Evolutionary conservation across 2,329 filamentous ascomycete species (phyloP).

Genomic region (Intubia oerlemansii): DNA sequence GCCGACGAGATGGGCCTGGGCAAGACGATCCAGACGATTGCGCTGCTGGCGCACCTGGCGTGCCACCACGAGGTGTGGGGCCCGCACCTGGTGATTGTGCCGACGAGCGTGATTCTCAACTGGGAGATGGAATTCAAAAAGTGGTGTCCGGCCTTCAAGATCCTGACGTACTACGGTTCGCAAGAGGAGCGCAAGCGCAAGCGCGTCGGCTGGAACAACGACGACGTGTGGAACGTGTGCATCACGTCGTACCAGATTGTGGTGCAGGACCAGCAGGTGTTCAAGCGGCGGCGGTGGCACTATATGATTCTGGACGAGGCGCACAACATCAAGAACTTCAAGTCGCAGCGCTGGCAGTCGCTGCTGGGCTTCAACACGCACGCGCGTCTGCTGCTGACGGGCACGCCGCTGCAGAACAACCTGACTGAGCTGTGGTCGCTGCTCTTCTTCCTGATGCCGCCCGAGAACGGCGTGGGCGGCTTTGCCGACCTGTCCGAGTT

Average conservation of each 20-base stretch:
- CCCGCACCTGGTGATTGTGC: conserved; percentile 85
- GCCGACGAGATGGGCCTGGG: conserved; percentile 97
- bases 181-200: conserved; percentile 84
- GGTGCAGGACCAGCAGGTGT: conserved; percentile 79
- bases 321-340: conserved; percentile 99
- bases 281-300: conserved; percentile 85
- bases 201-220: conserved; percentile 79
- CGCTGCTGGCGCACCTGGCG: conserved; percentile 77
- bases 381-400: conserved; percentile 70
- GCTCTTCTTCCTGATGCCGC: conserved; percentile 89
- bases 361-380: conserved; percentile 84
- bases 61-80: conserved; percentile 86
- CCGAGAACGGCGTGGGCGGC: conserved; percentile 65
- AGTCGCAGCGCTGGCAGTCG: conserved; percentile 91
- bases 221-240: conserved; percentile 89
- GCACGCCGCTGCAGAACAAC: conserved; percentile 92
- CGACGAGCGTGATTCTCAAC: conserved; percentile 95
- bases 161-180: conserved; percentile 87
- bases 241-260: conserved; percentile 97
- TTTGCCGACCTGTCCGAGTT: conserved; percentile 95
- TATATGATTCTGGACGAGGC: conserved; percentile 97
- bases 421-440: conserved; percentile 93
- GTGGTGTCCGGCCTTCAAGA: conserved; percentile 94
- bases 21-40: conserved; percentile 96
- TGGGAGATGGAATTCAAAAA: conserved; percentile 99